These are phyloP conservation scores for Coemansia sp. DNA, from an alignment of 192 early-diverging fungal species.

Conservation along the genomic window DNA sequence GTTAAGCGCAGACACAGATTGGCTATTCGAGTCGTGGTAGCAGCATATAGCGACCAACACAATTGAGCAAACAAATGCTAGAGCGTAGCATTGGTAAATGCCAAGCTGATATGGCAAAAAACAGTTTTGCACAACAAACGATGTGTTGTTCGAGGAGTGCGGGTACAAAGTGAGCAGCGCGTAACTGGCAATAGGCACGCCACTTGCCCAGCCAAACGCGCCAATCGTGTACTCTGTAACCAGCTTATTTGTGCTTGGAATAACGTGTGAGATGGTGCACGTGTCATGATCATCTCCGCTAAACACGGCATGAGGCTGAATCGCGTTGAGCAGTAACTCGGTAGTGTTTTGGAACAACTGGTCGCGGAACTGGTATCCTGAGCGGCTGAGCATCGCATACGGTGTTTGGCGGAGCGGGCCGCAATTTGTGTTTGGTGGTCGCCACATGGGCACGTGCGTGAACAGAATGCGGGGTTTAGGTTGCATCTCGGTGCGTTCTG, in stretches of 20 bases:
- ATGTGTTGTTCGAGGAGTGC: not conserved
- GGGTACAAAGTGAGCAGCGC: conserved; percentile 54
- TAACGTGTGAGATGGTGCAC: conserved; percentile 63
- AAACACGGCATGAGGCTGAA: conserved; percentile 71
- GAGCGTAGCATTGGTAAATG: conserved; percentile 54
- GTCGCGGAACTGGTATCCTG: conserved; percentile 90
- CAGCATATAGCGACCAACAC: conserved; percentile 9
- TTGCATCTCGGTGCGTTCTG: conserved; percentile 10
- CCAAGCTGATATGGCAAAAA: conserved; percentile 68
- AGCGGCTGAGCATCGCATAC: conserved; percentile 55
- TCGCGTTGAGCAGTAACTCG: conserved; percentile 54
- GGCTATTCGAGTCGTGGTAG: not conserved
- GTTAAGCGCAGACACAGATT: not conserved
- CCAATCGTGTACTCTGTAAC: conserved; percentile 59
- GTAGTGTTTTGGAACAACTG: conserved; percentile 64
- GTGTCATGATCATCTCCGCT: conserved; percentile 96
- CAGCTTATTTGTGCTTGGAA: not conserved
- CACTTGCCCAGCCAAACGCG: conserved; percentile 65
- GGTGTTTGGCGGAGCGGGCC: conserved; percentile 62
- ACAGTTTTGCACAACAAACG: conserved; percentile 57
- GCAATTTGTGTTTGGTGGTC: conserved; percentile 66
- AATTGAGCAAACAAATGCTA: conserved; percentile 18
- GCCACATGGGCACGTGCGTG: conserved; percentile 84
- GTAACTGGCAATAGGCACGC: conserved; percentile 59
- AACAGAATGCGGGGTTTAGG: conserved; percentile 63